Percentiles rank a stretch among this genome's conserved stretches.
Conservation (phyloP, 768 basidiomycete species). For the Naganishia friedmannii region DNA sequence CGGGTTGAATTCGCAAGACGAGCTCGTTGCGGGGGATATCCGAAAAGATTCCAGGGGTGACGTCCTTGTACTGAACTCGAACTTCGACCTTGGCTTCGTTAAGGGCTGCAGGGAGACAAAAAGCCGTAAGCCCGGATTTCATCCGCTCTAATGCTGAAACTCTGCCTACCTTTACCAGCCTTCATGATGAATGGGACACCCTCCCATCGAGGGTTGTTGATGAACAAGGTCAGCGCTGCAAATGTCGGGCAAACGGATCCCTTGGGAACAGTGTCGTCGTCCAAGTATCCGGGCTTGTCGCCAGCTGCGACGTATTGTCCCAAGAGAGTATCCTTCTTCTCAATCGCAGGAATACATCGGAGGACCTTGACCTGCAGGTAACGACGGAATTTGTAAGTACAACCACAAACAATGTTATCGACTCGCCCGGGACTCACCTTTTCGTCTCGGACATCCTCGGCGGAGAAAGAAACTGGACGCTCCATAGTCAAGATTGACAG, state of each 20-base stretch:
- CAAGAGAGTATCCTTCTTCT: conserved; percentile 72
- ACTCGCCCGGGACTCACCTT: conserved; percentile 65
- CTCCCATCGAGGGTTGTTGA: conserved; percentile 96
- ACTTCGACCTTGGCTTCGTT: conserved; percentile 99
- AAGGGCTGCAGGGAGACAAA: conserved; percentile 60
- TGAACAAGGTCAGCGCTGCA: conserved; percentile 82
- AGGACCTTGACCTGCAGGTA: conserved; percentile 88
- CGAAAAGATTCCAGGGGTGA: conserved; percentile 92
- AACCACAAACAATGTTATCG: background rate
- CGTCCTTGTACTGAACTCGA: conserved; percentile 96
- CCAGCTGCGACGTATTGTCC: conserved; percentile 83
- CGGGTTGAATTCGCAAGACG: conserved; percentile 93
- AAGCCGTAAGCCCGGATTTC: background rate
- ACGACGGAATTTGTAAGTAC: background rate
- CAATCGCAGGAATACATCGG: conserved; percentile 80
- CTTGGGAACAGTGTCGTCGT: conserved; percentile 91
- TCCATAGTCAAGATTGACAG: conserved; percentile 96
- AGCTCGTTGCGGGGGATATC: conserved; percentile 95
- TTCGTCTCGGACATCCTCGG: conserved; percentile 97
- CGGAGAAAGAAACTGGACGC: conserved; percentile 91
- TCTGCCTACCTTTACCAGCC: conserved; percentile 82
- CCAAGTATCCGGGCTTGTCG: conserved; percentile 94
- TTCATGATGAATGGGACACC: conserved; percentile 98
- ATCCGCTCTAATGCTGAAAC: background rate
- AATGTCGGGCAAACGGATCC: conserved; percentile 91